Conservation (phyloP, 2,329 filamentous ascomycete genomes). For the Niveomyces coronatus region DNA sequence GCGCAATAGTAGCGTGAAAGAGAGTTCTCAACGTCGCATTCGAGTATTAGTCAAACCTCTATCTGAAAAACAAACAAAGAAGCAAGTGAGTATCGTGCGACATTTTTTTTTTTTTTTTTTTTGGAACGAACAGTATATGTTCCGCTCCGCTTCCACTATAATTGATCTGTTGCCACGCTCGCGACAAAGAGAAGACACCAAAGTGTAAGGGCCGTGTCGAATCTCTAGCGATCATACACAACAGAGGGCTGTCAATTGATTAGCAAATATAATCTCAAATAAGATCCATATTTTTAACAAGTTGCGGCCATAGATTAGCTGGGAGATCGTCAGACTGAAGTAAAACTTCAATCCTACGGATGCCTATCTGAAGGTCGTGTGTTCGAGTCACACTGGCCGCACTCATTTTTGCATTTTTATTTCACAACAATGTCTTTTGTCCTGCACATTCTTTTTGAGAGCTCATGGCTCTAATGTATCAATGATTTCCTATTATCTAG, state of each 20-base stretch:
- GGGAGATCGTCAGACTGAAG: constrained; percentile 22
- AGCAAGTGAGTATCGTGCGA: not conserved
- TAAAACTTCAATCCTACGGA: constrained; percentile 19
- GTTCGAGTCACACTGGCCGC: constrained; percentile 21
- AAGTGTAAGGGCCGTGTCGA: too few species aligned
- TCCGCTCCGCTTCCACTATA: too few species aligned
- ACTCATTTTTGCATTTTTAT: too few species aligned
- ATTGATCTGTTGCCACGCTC: too few species aligned
- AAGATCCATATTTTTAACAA: constrained; percentile 4
- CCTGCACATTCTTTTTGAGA: not conserved
- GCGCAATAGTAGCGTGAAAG: too few species aligned
- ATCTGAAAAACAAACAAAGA: too few species aligned
- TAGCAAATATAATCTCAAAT: constrained; percentile 3
- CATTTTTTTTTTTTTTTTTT: not conserved
- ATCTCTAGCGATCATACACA: not conserved
- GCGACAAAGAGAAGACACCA: too few species aligned
- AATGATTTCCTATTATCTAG: not conserved
- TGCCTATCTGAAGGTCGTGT: constrained; percentile 20
- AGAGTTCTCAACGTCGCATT: too few species aligned
- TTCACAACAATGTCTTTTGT: constrained; percentile 13
- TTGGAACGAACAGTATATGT: too few species aligned
- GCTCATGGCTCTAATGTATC: not conserved
- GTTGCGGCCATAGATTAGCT: constrained; percentile 21
- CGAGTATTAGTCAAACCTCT: too few species aligned
- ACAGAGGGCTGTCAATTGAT: not conserved